These are phyloP conservation scores for Penicillium palitans DNA, from an alignment of 2,329 filamentous ascomycete species.

Conservation along the genomic window DNA sequence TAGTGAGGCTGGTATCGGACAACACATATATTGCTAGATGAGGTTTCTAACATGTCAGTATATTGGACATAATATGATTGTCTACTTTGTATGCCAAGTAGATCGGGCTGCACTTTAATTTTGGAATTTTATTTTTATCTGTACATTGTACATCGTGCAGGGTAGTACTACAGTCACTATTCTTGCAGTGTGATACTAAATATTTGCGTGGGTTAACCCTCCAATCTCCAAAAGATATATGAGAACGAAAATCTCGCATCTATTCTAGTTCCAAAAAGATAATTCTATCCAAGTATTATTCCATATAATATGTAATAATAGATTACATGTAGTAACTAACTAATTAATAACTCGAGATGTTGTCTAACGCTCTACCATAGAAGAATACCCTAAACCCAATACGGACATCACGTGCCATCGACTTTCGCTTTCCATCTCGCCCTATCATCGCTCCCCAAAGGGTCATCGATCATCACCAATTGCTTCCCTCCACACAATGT, in stretches of 20 bases:
- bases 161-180: background rate
- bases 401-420: conserved; percentile 21
- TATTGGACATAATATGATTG: conserved; percentile 6
- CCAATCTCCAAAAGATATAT: background rate
- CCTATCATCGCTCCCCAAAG: conserved; percentile 29
- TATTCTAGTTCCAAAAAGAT: background rate
- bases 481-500: conserved; percentile 40
- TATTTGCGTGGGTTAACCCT: background rate
- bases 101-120: background rate
- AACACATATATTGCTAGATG: conserved; percentile 6
- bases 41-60: background rate
- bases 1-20: conserved; percentile 14
- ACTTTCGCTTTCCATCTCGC: conserved; percentile 24
- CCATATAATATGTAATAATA: background rate
- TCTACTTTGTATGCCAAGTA: background rate
- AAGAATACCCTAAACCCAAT: conserved; percentile 19
- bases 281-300: background rate
- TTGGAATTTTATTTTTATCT: background rate
- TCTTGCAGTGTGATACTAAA: background rate
- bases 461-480: conserved; percentile 36
- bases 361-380: background rate
- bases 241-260: background rate
- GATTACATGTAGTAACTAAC: background rate
- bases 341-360: background rate
- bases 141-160: background rate